Evolutionary conservation across 2,329 filamentous ascomycete species (phyloP).

Genomic region (Pestalotiopsis sp.): DNA sequence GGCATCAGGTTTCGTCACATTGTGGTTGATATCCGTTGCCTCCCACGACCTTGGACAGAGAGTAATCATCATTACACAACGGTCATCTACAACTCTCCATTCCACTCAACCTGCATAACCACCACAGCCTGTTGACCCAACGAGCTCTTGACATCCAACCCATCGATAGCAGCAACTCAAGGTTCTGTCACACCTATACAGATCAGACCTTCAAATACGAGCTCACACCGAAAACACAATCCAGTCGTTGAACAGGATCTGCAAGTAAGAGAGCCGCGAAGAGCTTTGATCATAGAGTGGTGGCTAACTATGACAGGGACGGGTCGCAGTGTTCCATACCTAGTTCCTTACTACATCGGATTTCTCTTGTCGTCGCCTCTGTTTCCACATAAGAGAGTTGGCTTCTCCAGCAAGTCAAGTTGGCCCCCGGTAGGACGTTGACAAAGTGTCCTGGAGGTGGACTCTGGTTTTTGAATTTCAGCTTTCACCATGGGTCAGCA

Average conservation of each 20-base stretch:
- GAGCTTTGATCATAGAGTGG: background rate
- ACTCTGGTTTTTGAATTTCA: background rate
- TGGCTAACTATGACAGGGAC: slow-evolving; percentile 1
- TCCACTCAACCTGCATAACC: background rate
- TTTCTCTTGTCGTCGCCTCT: background rate
- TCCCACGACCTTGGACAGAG: background rate
- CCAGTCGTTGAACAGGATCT: background rate
- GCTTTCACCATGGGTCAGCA: slow-evolving; percentile 1
- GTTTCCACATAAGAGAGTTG: background rate
- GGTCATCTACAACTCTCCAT: background rate
- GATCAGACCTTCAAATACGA: background rate
- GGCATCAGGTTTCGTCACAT: slow-evolving; percentile 25
- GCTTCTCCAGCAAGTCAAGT: background rate
- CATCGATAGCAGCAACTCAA: background rate
- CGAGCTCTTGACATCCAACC: background rate
- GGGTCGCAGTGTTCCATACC: background rate
- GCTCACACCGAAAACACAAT: background rate
- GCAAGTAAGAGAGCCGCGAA: background rate
- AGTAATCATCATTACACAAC: slow-evolving; percentile 10
- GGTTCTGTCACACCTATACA: background rate
- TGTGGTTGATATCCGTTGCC: background rate
- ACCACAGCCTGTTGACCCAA: background rate
- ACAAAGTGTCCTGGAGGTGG: background rate
- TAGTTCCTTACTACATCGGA: background rate
- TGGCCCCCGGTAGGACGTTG: background rate